These are phyloP conservation scores for Adansonia gregorii DNA, from an alignment of 441 rosid genomes.

Conservation along the genomic window DNA sequence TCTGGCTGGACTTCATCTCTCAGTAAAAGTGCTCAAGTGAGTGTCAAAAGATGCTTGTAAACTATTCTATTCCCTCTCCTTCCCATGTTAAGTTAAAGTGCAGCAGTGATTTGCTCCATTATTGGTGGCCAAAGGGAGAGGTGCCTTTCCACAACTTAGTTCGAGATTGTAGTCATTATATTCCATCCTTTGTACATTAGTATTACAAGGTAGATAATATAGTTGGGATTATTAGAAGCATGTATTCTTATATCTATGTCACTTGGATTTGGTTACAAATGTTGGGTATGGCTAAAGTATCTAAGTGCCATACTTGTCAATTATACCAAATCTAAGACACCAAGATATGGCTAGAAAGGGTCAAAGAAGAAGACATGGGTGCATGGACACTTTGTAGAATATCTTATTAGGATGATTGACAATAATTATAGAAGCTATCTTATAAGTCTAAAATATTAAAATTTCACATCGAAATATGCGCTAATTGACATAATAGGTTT, in stretches of 20 bases:
- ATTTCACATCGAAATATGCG: background rate
- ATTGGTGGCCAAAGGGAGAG: background rate
- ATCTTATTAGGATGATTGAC: conserved; percentile 1
- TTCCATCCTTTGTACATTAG: background rate
- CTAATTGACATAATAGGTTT: background rate
- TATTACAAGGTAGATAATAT: background rate
- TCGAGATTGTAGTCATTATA: background rate
- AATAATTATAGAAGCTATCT: background rate
- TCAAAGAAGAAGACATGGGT: background rate
- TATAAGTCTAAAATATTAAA: background rate
- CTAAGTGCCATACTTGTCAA: background rate
- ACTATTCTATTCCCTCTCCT: background rate
- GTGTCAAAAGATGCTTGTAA: conserved; percentile 32
- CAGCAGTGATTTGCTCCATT: background rate
- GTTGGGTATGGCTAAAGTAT: background rate
- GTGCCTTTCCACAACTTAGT: background rate
- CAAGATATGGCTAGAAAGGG: background rate
- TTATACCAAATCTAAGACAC: background rate
- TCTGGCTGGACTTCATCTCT: conserved; percentile 94
- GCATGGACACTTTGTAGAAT: background rate
- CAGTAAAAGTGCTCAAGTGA: conserved; percentile 86
- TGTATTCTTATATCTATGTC: background rate
- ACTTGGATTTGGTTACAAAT: background rate
- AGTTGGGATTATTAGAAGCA: background rate
- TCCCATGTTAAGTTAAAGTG: background rate